phyloP scores from a whole-genome alignment of 139 green algal genomes.

The Marvania coccoides region DNA sequence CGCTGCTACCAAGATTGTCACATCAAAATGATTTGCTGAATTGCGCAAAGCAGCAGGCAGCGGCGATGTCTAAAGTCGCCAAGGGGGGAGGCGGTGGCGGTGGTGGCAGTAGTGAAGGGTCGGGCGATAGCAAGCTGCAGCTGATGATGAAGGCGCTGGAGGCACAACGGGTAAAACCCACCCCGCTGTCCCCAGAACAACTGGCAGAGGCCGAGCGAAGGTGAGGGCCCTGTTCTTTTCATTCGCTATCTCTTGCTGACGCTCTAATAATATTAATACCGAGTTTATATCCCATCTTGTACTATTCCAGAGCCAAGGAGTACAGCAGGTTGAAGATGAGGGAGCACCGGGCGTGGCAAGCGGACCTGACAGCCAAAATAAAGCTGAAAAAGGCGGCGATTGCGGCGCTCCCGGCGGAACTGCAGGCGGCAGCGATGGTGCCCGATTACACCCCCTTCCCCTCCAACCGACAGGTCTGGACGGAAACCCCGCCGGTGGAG shows the following conservation, averaged over 20 bases:
- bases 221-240: slow-evolving; percentile 2
- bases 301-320: slow-evolving; percentile 24
- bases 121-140: slow-evolving; percentile 8
- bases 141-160: slow-evolving; percentile 14
- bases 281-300: background rate
- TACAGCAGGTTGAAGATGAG: slow-evolving; percentile 37
- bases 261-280: background rate
- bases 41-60: background rate
- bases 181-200: slow-evolving; percentile 12
- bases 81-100: background rate
- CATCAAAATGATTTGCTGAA: background rate
- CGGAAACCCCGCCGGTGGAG: slow-evolving; percentile 32
- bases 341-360: slow-evolving; percentile 36
- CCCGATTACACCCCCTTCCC: slow-evolving; percentile 25
- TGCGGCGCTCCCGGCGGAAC: slow-evolving; percentile 24
- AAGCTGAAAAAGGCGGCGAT: slow-evolving; percentile 37
- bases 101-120: background rate
- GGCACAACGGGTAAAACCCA: background rate
- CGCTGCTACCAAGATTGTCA: background rate
- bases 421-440: slow-evolving; percentile 22
- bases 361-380: slow-evolving; percentile 34
- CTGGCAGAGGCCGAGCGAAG: slow-evolving; percentile 7
- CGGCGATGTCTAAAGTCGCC: background rate
- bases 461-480: slow-evolving; percentile 30
- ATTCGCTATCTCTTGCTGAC: background rate